These are phyloP conservation scores for Xylaria arbuscula DNA, from an alignment of 2,329 filamentous ascomycete genomes.

Conservation along the genomic window DNA sequence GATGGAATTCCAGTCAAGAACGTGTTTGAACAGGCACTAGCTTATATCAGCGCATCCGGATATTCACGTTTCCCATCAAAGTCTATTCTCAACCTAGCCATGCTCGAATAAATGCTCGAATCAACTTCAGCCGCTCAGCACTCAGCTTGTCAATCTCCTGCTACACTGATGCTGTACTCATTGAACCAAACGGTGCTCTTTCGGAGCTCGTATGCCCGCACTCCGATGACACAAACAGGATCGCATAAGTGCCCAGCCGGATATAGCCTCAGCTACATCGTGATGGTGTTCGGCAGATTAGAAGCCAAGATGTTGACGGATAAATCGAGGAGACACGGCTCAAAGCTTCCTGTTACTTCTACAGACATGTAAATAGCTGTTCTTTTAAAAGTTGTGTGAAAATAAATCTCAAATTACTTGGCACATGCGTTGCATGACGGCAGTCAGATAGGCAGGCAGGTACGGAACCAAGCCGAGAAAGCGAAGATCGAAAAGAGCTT, in stretches of 20 bases:
- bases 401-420: too few species aligned
- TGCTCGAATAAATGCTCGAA: conserved; percentile 8
- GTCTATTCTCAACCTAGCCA: conserved; percentile 7
- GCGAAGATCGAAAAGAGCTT: too few species aligned
- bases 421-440: too few species aligned
- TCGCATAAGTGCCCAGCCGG: conserved; percentile 34
- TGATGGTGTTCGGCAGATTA: conserved; percentile 30
- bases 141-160: not conserved
- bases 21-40: conserved; percentile 1
- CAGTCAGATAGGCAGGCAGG: too few species aligned
- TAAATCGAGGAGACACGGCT: conserved; percentile 21
- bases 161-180: not conserved
- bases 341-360: conserved; percentile 1
- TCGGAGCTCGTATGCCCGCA: conserved; percentile 24
- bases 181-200: not conserved
- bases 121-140: conserved; percentile 1
- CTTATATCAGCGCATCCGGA: conserved; percentile 27
- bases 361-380: not conserved
- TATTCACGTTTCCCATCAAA: conserved; percentile 15
- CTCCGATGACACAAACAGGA: conserved; percentile 2
- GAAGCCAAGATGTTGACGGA: conserved; percentile 12
- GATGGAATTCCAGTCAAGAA: not conserved
- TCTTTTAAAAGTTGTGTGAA: too few species aligned
- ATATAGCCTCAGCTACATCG: conserved; percentile 23
- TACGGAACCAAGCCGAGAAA: too few species aligned